phyloP scores from a whole-genome alignment of 306 rosid species.

The Casuarina cunninghamiana region DNA sequence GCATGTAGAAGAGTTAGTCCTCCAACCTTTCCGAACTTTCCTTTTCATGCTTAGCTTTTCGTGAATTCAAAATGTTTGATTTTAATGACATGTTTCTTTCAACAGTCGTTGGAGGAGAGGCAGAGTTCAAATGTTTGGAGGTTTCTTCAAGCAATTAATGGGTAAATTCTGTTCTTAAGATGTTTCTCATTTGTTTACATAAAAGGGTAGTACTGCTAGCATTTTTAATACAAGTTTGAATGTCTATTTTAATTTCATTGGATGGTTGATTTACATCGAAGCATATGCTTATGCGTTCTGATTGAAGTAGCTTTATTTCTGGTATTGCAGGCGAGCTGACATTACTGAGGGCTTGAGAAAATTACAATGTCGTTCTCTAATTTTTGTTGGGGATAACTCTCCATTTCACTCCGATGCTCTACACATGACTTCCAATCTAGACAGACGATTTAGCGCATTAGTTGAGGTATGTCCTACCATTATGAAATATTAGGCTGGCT shows the following conservation, averaged over 20 bases:
- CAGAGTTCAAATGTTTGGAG: conserved; percentile 85
- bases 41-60: conserved; percentile 1
- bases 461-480: conserved; percentile 63
- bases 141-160: conserved; percentile 89
- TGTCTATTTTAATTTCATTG: conserved; percentile 1
- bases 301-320: conserved; percentile 8
- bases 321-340: conserved; percentile 71
- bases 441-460: conserved; percentile 80
- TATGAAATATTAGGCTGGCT: background rate
- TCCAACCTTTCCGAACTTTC: conserved; percentile 7
- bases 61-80: conserved; percentile 22
- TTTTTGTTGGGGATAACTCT: conserved; percentile 91
- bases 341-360: conserved; percentile 69
- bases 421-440: conserved; percentile 80
- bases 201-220: background rate
- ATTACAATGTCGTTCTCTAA: conserved; percentile 80
- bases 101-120: conserved; percentile 82
- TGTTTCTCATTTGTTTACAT: background rate
- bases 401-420: conserved; percentile 81
- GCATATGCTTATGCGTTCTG: conserved; percentile 15
- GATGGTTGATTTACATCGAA: background rate
- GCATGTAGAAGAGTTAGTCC: conserved; percentile 88
- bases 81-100: conserved; percentile 25
- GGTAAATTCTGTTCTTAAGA: conserved; percentile 43
- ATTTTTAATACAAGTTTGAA: background rate